A percentile compares a stretch with the other conserved stretches of the same genome.
These are phyloP conservation scores for Hypoxylon rickii DNA, from an alignment of 495 filamentous ascomycete species.

Conservation along the genomic window DNA sequence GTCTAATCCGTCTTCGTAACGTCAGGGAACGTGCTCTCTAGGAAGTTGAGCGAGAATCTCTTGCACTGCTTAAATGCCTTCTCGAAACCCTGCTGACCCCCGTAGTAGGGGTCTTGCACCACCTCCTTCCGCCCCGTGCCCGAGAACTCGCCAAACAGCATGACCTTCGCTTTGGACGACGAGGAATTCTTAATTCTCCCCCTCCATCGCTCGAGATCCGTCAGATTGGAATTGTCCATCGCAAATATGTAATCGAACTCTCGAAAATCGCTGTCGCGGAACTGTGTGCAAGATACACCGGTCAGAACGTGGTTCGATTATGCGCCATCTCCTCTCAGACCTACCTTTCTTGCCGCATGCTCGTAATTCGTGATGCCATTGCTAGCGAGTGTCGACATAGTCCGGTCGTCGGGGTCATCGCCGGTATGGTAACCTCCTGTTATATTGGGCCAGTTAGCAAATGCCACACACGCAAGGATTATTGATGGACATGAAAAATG, in stretches of 20 bases:
- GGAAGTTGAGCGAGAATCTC: constrained; percentile 78
- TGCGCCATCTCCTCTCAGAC: constrained; percentile 2
- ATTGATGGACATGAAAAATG: not conserved
- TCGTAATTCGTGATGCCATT: constrained; percentile 76
- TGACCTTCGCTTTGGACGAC: constrained; percentile 59
- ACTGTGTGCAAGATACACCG: constrained; percentile 9
- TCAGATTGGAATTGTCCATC: constrained; percentile 88
- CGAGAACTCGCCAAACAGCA: constrained; percentile 85
- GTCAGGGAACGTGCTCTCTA: constrained; percentile 57
- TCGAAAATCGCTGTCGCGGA: constrained; percentile 65
- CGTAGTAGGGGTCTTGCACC: constrained; percentile 94
- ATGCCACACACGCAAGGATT: too few species aligned
- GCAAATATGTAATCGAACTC: constrained; percentile 91
- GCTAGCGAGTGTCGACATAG: constrained; percentile 75
- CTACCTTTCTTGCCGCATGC: constrained; percentile 77
- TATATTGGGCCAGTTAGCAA: too few species aligned
- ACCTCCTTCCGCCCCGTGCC: constrained; percentile 67
- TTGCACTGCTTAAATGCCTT: constrained; percentile 81
- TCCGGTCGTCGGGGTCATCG: constrained; percentile 76
- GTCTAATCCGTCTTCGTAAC: constrained; percentile 23
- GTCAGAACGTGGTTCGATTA: constrained; percentile 8
- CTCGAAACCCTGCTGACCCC: constrained; percentile 79
- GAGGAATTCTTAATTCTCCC: constrained; percentile 54
- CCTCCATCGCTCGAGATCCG: constrained; percentile 66
- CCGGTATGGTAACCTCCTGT: constrained; percentile 74